These are phyloP conservation scores for Vairimorpha apis DNA, from an alignment of 371 early-diverging fungal species.

Conservation along the genomic window DNA sequence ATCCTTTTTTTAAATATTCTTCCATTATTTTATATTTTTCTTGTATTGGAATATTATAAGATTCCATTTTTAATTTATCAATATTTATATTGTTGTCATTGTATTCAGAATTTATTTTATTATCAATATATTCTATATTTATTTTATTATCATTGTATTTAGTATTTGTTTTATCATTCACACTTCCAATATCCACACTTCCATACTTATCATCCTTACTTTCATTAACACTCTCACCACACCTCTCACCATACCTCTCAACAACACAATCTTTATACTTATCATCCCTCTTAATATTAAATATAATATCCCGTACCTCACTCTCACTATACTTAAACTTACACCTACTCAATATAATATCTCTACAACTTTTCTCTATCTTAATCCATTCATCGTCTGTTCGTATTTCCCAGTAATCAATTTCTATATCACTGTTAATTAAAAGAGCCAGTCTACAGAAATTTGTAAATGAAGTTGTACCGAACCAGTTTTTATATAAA, in stretches of 20 bases:
- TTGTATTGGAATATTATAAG: not conserved
- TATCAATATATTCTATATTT: not conserved
- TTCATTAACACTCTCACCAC: no score
- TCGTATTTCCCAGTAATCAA: slow-evolving; percentile 86
- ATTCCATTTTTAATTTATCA: no score
- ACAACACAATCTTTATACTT: no score
- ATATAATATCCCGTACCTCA: slow-evolving; percentile 93
- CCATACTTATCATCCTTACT: no score
- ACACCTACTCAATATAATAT: slow-evolving; percentile 87
- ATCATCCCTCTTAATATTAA: no score
- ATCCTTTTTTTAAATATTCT: not conserved
- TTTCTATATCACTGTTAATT: slow-evolving; percentile 82
- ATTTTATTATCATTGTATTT: not conserved
- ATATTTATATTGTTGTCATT: no score
- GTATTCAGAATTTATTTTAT: not conserved
- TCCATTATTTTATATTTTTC: slow-evolving; percentile 2
- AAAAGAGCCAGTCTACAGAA: slow-evolving; percentile 91
- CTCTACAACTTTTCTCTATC: slow-evolving; percentile 86
- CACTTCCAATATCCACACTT: no score
- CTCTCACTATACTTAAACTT: slow-evolving; percentile 83
- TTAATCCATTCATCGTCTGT: slow-evolving; percentile 92
- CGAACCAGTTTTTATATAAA: slow-evolving; percentile 87
- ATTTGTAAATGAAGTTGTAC: slow-evolving; percentile 85
- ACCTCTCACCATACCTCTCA: no score
- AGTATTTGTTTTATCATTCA: not conserved